Conservation (phyloP, 2,329 filamentous ascomycete species). For the Stenocarpella maydis region DNA sequence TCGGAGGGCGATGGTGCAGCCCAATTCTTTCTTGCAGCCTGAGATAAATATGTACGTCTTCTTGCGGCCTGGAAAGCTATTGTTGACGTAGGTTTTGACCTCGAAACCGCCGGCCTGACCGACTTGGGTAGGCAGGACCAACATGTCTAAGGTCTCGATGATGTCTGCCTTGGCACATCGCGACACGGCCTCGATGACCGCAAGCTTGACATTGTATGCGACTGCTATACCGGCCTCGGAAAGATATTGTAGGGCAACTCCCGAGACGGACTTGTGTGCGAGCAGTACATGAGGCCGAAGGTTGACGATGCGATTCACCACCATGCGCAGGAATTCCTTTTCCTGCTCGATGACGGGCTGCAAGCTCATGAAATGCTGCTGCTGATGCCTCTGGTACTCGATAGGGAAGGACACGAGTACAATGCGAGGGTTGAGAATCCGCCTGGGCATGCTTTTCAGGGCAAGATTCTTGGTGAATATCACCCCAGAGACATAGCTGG, state of each 20-base stretch:
- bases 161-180: slow-evolving; percentile 91
- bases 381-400: slow-evolving; percentile 90
- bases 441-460: slow-evolving; percentile 93
- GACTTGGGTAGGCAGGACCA: slow-evolving; percentile 78
- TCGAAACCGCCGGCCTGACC: slow-evolving; percentile 89
- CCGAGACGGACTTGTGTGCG: slow-evolving; percentile 93
- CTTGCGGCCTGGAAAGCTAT: slow-evolving; percentile 74
- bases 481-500: slow-evolving; percentile 94
- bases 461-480: slow-evolving; percentile 98
- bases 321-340: slow-evolving; percentile 88
- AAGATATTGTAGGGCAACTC: slow-evolving; percentile 86
- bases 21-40: slow-evolving; percentile 86
- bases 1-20: slow-evolving; percentile 91
- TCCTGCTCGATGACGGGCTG: slow-evolving; percentile 97
- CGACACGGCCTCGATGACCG: slow-evolving; percentile 93
- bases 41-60: slow-evolving; percentile 97
- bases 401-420: slow-evolving; percentile 94
- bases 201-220: slow-evolving; percentile 95
- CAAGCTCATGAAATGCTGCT: slow-evolving; percentile 95
- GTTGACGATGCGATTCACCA: slow-evolving; percentile 90
- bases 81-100: slow-evolving; percentile 92
- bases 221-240: slow-evolving; percentile 91
- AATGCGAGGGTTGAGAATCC: slow-evolving; percentile 83
- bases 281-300: slow-evolving; percentile 85
- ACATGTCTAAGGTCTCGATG: slow-evolving; percentile 93